Conservation (phyloP, 2,329 filamentous ascomycete species). For the Diaporthe amygdali region DNA sequence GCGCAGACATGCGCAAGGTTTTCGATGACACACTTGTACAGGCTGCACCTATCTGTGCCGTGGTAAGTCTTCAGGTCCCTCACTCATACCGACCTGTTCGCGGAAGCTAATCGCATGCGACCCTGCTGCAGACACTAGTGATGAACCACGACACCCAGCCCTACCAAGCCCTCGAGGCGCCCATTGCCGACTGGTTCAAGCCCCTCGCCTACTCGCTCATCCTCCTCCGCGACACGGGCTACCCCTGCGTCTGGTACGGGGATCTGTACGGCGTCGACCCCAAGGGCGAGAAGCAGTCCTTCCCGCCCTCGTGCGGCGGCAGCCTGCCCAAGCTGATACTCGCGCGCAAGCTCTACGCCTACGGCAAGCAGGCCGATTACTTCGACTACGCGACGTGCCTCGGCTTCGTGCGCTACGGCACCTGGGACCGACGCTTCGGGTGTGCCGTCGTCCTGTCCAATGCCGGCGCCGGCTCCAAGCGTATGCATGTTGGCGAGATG, state of each 20-base stretch:
- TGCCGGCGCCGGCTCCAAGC: slow-evolving; percentile 53
- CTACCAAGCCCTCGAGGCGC: slow-evolving; percentile 51
- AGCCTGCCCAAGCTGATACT: slow-evolving; percentile 63
- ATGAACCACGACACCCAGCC: slow-evolving; percentile 73
- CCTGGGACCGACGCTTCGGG: slow-evolving; percentile 50
- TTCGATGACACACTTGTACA: slow-evolving; percentile 66
- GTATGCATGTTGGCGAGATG: slow-evolving; percentile 66
- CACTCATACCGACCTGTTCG: neutral
- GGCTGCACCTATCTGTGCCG: slow-evolving; percentile 40
- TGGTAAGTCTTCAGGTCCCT: slow-evolving; percentile 30
- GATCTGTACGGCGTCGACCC: slow-evolving; percentile 67
- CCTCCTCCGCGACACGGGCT: slow-evolving; percentile 65
- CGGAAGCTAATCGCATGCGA: neutral
- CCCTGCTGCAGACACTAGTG: slow-evolving; percentile 59
- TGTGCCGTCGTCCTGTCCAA: slow-evolving; percentile 65
- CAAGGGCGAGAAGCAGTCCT: slow-evolving; percentile 44
- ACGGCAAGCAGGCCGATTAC: slow-evolving; percentile 70
- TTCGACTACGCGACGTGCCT: slow-evolving; percentile 66
- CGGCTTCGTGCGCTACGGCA: slow-evolving; percentile 61
- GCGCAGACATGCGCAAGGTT: slow-evolving; percentile 66
- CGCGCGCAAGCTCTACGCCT: slow-evolving; percentile 69
- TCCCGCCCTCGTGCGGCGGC: slow-evolving; percentile 57
- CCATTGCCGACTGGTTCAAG: slow-evolving; percentile 71
- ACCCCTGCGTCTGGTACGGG: slow-evolving; percentile 74
- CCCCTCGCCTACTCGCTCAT: slow-evolving; percentile 75